Conservation (phyloP, 2,329 filamentous ascomycete species). For the Huntiella omanensis region DNA sequence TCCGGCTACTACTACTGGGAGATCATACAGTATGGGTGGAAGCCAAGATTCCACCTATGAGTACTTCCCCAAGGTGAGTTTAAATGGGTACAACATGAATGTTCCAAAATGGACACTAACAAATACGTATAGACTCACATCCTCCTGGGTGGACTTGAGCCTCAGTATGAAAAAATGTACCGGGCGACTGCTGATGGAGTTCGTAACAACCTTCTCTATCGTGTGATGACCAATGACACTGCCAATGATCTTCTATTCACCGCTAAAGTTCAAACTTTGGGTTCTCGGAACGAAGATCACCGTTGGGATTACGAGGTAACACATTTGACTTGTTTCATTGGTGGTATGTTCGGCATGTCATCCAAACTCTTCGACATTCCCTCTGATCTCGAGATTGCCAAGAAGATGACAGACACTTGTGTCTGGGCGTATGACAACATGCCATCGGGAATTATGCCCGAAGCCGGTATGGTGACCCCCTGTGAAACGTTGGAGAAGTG, state of each 20-base stretch:
- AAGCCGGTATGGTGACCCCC: slow-evolving; percentile 25
- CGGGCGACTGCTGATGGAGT: slow-evolving; percentile 46
- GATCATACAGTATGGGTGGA: slow-evolving; percentile 42
- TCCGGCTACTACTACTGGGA: slow-evolving; percentile 23
- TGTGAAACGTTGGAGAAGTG: slow-evolving; percentile 31
- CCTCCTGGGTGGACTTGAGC: slow-evolving; percentile 53
- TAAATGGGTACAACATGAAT: not conserved
- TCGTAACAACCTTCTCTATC: slow-evolving; percentile 56
- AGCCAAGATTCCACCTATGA: slow-evolving; percentile 54
- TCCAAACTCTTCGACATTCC: slow-evolving; percentile 41
- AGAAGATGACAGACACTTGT: slow-evolving; percentile 47
- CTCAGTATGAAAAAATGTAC: slow-evolving; percentile 58
- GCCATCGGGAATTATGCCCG: slow-evolving; percentile 46
- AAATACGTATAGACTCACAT: slow-evolving; percentile 40
- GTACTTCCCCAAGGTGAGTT: slow-evolving; percentile 42
- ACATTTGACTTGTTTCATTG: slow-evolving; percentile 49
- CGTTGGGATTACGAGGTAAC: slow-evolving; percentile 39
- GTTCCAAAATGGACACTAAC: slow-evolving; percentile 13
- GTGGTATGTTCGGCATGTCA: slow-evolving; percentile 50
- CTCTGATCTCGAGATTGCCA: slow-evolving; percentile 42
- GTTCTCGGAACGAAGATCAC: slow-evolving; percentile 22
- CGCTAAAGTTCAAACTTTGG: slow-evolving; percentile 35
- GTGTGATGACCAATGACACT: slow-evolving; percentile 46
- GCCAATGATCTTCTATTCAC: slow-evolving; percentile 56
- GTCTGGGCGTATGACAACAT: slow-evolving; percentile 50